Base-by-base conservation (phyloP, 2,329 filamentous ascomycete species). In the Colletotrichum falcatum region DNA sequence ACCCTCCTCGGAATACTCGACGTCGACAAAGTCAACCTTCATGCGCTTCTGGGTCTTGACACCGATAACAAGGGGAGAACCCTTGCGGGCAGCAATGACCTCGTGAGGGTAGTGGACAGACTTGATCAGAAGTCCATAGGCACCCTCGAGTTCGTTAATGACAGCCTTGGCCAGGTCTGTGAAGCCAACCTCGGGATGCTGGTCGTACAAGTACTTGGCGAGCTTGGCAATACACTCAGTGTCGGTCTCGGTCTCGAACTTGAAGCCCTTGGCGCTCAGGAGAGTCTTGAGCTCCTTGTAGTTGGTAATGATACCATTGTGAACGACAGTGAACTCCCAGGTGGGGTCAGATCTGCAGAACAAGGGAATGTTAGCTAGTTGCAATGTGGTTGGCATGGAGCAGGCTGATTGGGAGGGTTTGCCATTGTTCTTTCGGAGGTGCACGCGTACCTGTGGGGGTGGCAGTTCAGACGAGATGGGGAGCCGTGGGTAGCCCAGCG, bases 301-400 rank as follows among this genome's bases (percentile, higher is more conserved):
- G 90, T 99, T 99, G 87, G 96, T 99, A 85, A 99, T 99, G 88
- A 99, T 99, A 80, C 96, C 96, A 85, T 99, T 99, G 92, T 99
- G 96, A 72, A 98, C 96, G 77, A 99, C 91, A 75, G 94, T 89
- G 83, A 99, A 99, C 85, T 99, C 93, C 94, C 95, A 99, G 78
- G 86, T 93, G 77, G 92, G 90, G 83, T 99, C 96, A 75, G 95
- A 98, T 83, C 95, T 97, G 75, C 23, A 33, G n/a, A 69, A 62
- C 44, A 66, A 54, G 61, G 61, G 67, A 71, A 42, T 73, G 72
- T 53, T 42, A 62, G 61, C 56, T 39, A 39, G 14, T 39, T 14
- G 56, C 67, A 46, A 72, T 60, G 35, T 65, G 72, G 76, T 68
- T 33, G 44, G 30, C 28, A n/a, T 28, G 23, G 37, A 39, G 37